Evolutionary conservation across 148 eudicot species (phyloP).

Genomic region (Rhododendron ovatum): DNA sequence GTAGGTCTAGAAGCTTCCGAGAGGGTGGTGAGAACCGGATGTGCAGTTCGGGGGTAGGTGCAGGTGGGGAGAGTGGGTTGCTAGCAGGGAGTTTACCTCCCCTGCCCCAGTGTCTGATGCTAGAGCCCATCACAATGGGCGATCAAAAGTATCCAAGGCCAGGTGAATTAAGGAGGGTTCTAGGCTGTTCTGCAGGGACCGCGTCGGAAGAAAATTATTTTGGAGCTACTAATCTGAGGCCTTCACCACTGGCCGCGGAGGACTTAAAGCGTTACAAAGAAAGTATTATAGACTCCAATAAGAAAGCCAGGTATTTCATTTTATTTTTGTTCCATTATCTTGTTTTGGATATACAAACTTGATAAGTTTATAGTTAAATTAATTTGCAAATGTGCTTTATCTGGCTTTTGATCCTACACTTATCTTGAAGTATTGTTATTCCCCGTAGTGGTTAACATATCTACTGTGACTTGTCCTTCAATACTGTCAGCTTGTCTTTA

Average conservation of each 20-base stretch:
- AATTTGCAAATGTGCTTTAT: background rate
- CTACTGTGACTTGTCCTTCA: background rate
- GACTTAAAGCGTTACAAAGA: conserved; percentile 39
- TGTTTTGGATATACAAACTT: background rate
- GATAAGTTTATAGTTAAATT: background rate
- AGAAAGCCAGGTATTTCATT: conserved; percentile 33
- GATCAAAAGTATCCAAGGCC: conserved; percentile 27
- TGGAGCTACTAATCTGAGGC: conserved; percentile 31
- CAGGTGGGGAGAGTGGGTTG: background rate
- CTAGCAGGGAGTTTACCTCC: conserved; percentile 12
- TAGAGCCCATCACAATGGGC: conserved; percentile 32
- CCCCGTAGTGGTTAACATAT: background rate
- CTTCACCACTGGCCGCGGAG: conserved; percentile 29
- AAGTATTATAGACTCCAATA: conserved; percentile 31
- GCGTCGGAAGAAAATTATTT: conserved; percentile 32
- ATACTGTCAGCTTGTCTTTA: background rate
- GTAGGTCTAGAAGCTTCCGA: conserved; percentile 1
- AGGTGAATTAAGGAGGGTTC: conserved; percentile 39
- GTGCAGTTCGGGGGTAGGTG: conserved; percentile 1
- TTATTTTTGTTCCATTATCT: conserved; percentile 9
- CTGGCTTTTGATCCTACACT: background rate
- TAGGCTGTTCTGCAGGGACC: conserved; percentile 32
- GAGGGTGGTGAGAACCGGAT: background rate
- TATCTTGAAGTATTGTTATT: background rate
- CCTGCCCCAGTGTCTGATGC: conserved; percentile 32